Evolutionary conservation across 2,329 filamentous ascomycete genomes (phyloP).

Genomic region (Verticillium isaacii): DNA sequence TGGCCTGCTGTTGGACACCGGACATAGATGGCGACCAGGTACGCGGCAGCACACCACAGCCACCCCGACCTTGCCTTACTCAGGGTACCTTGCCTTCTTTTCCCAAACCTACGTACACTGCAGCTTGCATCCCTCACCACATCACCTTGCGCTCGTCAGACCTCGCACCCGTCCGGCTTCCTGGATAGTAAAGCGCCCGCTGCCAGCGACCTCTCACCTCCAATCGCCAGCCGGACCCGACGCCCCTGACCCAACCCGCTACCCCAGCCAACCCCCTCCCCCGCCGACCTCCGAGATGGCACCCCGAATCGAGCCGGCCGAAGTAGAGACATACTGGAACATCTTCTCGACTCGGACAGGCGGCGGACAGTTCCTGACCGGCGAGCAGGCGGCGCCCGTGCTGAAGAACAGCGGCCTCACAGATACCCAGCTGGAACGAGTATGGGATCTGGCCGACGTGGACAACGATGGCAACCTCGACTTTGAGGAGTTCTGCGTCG

Average conservation of each 20-base stretch:
- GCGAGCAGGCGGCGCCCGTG: conserved; percentile 57
- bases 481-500: conserved; percentile 99
- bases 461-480: conserved; percentile 96
- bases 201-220: not conserved
- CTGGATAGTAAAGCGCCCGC: not conserved
- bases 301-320: conserved; percentile 56
- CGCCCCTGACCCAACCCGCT: not conserved
- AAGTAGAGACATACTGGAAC: conserved; percentile 64
- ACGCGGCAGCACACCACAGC: not conserved
- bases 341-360: conserved; percentile 57
- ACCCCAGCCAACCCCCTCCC: not conserved
- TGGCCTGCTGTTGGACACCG: not conserved
- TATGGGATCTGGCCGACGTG: conserved; percentile 97
- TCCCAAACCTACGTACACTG: not conserved
- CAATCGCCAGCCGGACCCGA: not conserved
- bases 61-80: not conserved
- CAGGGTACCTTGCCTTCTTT: not conserved
- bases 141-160: not conserved
- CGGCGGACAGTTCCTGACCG: conserved; percentile 54
- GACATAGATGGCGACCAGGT: not conserved
- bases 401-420: conserved; percentile 60
- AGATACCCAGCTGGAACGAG: conserved; percentile 81
- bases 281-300: conserved; percentile 36
- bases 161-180: not conserved
- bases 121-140: not conserved